Conservation (phyloP, 2,329 filamentous ascomycete genomes). For the Pseudocercospora macadamiae region DNA sequence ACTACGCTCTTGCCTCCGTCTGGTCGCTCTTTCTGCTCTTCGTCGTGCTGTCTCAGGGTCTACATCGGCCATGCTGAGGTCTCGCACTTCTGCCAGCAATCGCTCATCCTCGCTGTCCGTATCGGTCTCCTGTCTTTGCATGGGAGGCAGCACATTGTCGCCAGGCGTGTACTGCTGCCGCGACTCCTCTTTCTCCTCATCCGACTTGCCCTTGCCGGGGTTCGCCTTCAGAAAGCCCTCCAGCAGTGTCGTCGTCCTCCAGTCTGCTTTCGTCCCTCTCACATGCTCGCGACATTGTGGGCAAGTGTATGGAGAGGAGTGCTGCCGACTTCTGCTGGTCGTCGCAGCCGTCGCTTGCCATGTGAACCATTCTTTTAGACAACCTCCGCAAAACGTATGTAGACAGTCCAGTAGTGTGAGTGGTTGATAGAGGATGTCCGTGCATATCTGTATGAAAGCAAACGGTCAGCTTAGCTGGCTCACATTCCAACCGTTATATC, state of each 20-base stretch:
- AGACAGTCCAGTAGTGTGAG: slow-evolving; percentile 45
- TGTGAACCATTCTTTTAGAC: slow-evolving; percentile 92
- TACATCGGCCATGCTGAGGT: slow-evolving; percentile 72
- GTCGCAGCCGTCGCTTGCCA: slow-evolving; percentile 68
- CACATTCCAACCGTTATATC: too few species aligned
- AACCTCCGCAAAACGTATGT: slow-evolving; percentile 87
- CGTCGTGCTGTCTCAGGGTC: slow-evolving; percentile 39
- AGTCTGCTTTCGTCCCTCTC: slow-evolving; percentile 85
- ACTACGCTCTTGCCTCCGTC: slow-evolving; percentile 16
- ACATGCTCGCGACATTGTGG: slow-evolving; percentile 88
- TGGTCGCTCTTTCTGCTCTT: slow-evolving; percentile 26
- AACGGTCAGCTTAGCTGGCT: slow-evolving; percentile 19
- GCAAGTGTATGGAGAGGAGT: slow-evolving; percentile 73
- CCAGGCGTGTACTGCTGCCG: slow-evolving; percentile 76
- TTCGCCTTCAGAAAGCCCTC: slow-evolving; percentile 85
- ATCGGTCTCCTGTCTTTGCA: slow-evolving; percentile 49
- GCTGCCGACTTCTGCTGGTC: slow-evolving; percentile 30
- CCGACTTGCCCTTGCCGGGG: slow-evolving; percentile 71
- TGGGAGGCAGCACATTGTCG: slow-evolving; percentile 74
- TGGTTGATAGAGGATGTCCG: slow-evolving; percentile 62
- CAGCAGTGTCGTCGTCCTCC: slow-evolving; percentile 83
- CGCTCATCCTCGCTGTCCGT: slow-evolving; percentile 62
- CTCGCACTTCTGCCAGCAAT: slow-evolving; percentile 70
- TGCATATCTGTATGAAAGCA: slow-evolving; percentile 78
- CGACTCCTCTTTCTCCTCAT: slow-evolving; percentile 76